Conservation (phyloP, 352 stramenopile genomes). For the Pythium chondricola region DNA sequence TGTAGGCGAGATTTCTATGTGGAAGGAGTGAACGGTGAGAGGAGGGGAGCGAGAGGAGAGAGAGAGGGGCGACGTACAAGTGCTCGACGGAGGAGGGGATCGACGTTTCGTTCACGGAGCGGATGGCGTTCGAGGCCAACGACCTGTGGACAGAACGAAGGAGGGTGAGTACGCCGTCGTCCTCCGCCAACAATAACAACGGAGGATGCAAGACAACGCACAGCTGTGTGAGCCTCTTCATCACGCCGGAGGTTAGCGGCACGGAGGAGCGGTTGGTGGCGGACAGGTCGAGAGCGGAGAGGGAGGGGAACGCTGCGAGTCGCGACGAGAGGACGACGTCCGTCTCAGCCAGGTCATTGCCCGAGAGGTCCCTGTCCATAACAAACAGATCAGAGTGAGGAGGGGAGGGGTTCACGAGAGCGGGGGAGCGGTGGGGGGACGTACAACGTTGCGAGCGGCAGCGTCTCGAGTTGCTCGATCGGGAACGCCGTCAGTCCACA, state of each 20-base stretch:
- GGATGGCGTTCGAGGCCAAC: slow-evolving; percentile 10
- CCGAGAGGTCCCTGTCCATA: slow-evolving; percentile 10
- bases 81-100: slow-evolving; percentile 4
- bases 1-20: slow-evolving; percentile 8
- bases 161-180: too few species aligned
- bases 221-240: slow-evolving; percentile 7
- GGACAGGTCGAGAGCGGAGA: slow-evolving; percentile 11
- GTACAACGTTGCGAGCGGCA: slow-evolving; percentile 12
- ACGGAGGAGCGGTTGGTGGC: slow-evolving; percentile 6
- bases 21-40: neutral
- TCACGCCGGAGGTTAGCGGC: neutral
- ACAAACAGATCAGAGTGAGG: too few species aligned
- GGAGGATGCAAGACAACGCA: too few species aligned
- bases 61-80: slow-evolving; percentile 4
- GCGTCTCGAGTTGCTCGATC: neutral
- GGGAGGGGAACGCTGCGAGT: neutral
- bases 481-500: slow-evolving; percentile 9
- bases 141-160: neutral
- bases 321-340: neutral
- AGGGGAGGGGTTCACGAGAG: too few species aligned
- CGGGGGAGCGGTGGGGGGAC: too few species aligned
- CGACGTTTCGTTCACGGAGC: neutral
- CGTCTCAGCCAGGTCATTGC: slow-evolving; percentile 2
- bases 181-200: too few species aligned
- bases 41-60: neutral